A percentile compares a stretch with the other conserved stretches of the same genome.
Conservation (phyloP, 306 rosid species). For the Castanea crenata region DNA sequence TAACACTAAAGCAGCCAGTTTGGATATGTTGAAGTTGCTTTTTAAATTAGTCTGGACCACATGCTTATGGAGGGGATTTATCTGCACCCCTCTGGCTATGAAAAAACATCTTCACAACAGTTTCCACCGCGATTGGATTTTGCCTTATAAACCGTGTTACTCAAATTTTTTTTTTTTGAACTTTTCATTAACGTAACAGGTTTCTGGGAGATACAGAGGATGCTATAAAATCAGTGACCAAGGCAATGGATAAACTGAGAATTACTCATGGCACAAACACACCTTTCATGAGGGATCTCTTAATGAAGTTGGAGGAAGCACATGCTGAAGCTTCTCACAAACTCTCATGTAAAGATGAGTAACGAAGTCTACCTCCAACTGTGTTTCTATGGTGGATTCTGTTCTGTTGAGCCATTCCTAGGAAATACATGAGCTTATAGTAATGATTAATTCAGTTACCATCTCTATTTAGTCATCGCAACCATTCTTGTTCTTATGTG, state of each 20-base stretch:
- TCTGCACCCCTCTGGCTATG: neutral
- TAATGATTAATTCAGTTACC: neutral
- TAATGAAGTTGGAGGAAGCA: slow-evolving; percentile 80
- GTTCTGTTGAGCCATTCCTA: neutral
- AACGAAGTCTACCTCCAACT: slow-evolving; percentile 1
- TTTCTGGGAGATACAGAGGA: slow-evolving; percentile 57
- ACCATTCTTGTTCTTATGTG: neutral
- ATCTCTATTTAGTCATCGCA: neutral
- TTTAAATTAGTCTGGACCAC: neutral
- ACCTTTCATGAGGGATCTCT: slow-evolving; percentile 70
- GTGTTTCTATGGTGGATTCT: neutral
- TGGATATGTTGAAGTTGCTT: neutral
- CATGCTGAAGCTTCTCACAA: slow-evolving; percentile 76
- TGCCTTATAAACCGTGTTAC: neutral
- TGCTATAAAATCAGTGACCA: slow-evolving; percentile 62
- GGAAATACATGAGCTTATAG: neutral
- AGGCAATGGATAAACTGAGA: slow-evolving; percentile 66
- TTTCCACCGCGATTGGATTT: neutral
- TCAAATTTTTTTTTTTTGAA: neutral
- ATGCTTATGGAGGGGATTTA: neutral
- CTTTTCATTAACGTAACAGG: slow-evolving; percentile 37
- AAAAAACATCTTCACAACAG: neutral
- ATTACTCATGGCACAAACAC: slow-evolving; percentile 80
- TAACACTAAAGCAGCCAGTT: too few relatives aligned
- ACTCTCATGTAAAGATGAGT: slow-evolving; percentile 38